These are phyloP conservation scores for Tritrichomonas foetus DNA, from an alignment of 208 protist genomes.

Conservation along the genomic window DNA sequence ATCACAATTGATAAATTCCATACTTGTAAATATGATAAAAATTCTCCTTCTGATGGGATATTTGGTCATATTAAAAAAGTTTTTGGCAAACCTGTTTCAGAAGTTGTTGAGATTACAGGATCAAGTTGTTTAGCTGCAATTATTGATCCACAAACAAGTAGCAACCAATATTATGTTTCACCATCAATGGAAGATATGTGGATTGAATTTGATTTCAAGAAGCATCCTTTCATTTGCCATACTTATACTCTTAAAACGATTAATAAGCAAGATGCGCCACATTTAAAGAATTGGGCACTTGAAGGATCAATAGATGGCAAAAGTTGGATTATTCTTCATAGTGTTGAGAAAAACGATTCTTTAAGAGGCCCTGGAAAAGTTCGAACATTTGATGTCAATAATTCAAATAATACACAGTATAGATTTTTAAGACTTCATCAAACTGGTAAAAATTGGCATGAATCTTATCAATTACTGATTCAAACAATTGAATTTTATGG, in stretches of 20 bases:
- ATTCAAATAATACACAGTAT: neutral
- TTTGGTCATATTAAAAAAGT: neutral
- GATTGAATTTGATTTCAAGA: neutral
- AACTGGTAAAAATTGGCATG: neutral
- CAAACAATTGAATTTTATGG: conserved; percentile 1
- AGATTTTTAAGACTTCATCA: neutral
- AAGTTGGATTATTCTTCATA: neutral
- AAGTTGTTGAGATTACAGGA: neutral
- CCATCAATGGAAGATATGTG: neutral
- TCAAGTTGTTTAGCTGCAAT: neutral
- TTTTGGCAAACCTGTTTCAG: neutral
- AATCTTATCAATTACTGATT: neutral
- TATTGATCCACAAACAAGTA: neutral
- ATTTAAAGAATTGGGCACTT: neutral
- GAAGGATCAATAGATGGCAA: neutral
- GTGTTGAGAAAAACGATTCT: neutral
- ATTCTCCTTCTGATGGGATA: neutral
- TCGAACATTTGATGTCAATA: neutral
- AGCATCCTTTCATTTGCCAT: neutral
- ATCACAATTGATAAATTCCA: no score
- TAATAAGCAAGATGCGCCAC: neutral
- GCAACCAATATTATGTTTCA: neutral
- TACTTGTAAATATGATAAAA: neutral
- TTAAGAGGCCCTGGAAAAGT: neutral
- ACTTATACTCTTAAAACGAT: neutral